Evolutionary conservation across 208 protist genomes (phyloP).

Genomic region (Trypanosoma vivax): DNA sequence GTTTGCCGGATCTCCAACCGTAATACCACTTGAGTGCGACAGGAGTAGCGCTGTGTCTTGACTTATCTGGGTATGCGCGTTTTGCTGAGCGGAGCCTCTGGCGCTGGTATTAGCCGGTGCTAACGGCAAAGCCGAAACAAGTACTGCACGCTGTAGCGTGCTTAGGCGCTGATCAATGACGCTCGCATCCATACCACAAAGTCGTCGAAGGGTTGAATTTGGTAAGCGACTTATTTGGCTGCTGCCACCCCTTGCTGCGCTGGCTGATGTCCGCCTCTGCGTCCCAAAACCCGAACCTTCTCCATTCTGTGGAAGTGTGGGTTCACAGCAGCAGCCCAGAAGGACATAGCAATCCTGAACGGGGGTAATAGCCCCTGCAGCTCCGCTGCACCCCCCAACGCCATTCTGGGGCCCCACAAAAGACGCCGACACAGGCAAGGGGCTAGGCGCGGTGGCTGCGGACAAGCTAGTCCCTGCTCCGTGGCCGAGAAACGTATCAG

Average conservation of each 20-base stretch:
- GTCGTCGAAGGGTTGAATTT: not conserved
- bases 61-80: not conserved
- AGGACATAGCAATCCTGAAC: slow-evolving; percentile 14
- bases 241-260: not conserved
- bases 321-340: slow-evolving; percentile 12
- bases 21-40: not conserved
- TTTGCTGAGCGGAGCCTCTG: not conserved
- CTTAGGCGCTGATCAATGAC: not conserved
- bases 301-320: not conserved
- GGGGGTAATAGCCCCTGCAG: not conserved
- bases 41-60: not conserved
- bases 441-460: not conserved
- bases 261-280: too few relatives aligned
- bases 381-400: not conserved
- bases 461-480: too few relatives aligned
- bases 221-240: not conserved
- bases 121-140: slow-evolving; percentile 1
- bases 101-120: not conserved
- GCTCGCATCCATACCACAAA: not conserved
- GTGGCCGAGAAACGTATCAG: slow-evolving; percentile 4
- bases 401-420: not conserved
- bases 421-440: not conserved
- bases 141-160: slow-evolving; percentile 1
- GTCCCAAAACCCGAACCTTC: not conserved
- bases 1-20: not conserved